Evolutionary conservation across 495 filamentous ascomycete genomes (phyloP).

Genomic region (Pyrenula massariospora): DNA sequence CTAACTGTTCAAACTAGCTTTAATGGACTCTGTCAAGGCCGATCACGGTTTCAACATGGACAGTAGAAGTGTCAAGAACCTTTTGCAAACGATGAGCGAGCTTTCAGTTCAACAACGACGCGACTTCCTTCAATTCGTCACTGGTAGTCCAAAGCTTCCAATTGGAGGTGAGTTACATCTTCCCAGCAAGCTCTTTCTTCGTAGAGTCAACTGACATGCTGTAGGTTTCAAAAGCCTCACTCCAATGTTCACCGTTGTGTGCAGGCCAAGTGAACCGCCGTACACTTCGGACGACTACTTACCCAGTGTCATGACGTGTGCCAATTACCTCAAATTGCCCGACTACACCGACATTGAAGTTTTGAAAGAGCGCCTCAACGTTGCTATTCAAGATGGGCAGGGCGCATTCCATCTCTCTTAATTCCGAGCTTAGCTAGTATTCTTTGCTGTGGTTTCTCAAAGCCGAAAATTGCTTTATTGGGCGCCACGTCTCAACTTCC

Average conservation of each 20-base stretch:
- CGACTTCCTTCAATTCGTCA: conserved; percentile 96
- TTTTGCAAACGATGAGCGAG: conserved; percentile 94
- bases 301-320: conserved; percentile 98
- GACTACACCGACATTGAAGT: conserved; percentile 79
- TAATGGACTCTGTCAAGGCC: conserved; percentile 99
- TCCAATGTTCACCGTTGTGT: conserved; percentile 97
- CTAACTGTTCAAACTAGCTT: conserved; percentile 40
- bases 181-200: not conserved
- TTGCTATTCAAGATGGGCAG: conserved; percentile 93
- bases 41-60: conserved; percentile 99
- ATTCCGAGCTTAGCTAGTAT: too few relatives aligned
- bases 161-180: conserved; percentile 69
- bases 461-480: too few relatives aligned
- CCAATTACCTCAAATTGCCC: conserved; percentile 97
- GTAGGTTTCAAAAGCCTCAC: conserved; percentile 92
- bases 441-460: too few relatives aligned
- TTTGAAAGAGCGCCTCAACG: conserved; percentile 61
- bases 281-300: conserved; percentile 94
- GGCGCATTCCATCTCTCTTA: conserved; percentile 96
- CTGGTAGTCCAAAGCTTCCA: conserved; percentile 94
- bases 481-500: too few relatives aligned
- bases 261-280: conserved; percentile 91
- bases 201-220: not conserved
- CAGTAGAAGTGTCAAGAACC: conserved; percentile 87
- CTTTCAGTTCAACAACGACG: conserved; percentile 62